phyloP scores from a whole-genome alignment of 495 filamentous ascomycete genomes.

The Annulohypoxylon moriforme region DNA sequence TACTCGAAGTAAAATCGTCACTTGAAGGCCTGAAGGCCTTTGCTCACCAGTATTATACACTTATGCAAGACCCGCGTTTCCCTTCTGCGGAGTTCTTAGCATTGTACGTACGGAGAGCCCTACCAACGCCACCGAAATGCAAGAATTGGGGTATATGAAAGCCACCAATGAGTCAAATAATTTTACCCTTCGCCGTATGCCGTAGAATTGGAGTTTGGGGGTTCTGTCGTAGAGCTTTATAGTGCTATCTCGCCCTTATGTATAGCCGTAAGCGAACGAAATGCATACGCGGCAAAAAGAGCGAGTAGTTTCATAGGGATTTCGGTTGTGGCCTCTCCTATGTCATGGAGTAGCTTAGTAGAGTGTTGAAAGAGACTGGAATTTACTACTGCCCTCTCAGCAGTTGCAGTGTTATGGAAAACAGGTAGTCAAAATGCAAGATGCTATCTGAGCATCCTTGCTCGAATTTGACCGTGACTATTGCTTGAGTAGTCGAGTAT shows the following conservation, averaged over 20 bases:
- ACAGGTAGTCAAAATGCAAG: too few relatives aligned
- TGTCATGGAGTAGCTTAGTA: background rate
- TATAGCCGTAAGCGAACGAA: background rate
- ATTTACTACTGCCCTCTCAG: background rate
- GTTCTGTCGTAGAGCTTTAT: background rate
- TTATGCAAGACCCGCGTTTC: background rate
- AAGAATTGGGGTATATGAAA: slow-evolving; percentile 29
- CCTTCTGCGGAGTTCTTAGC: background rate
- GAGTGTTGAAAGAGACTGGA: background rate
- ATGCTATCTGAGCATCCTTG: too few relatives aligned
- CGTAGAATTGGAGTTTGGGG: background rate
- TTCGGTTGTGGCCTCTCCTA: background rate
- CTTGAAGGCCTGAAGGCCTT: background rate
- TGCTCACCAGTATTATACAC: background rate
- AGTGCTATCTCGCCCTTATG: background rate
- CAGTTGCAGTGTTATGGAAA: too few relatives aligned
- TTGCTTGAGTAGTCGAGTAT: background rate
- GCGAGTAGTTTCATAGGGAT: background rate
- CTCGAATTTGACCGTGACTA: too few relatives aligned
- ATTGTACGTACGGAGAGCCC: slow-evolving; percentile 2
- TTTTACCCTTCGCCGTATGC: background rate
- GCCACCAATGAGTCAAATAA: slow-evolving; percentile 4
- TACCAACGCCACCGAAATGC: slow-evolving; percentile 33
- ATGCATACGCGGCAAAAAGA: background rate
- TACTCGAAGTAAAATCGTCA: background rate